Evolutionary conservation across 106 monocot genomes (phyloP).

Genomic region (Allium fistulosum): DNA sequence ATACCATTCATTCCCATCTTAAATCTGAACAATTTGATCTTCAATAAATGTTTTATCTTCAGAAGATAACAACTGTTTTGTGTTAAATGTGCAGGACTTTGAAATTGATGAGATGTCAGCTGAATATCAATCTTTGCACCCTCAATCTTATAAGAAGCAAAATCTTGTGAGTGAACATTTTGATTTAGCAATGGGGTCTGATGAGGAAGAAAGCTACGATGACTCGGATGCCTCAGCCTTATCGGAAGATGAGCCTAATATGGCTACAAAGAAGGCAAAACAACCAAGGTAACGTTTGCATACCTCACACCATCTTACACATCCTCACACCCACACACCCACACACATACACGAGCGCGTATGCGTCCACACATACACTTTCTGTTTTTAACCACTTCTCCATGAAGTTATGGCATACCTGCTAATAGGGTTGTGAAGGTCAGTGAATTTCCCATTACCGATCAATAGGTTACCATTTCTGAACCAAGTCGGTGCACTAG

Average conservation of each 20-base stretch:
- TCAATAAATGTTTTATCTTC: neutral
- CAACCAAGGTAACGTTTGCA: slow-evolving; percentile 41
- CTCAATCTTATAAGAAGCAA: slow-evolving; percentile 40
- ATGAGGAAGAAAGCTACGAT: slow-evolving; percentile 17
- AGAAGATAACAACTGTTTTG: no score
- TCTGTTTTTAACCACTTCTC: no score
- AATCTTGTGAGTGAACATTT: slow-evolving; percentile 68
- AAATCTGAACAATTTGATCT: neutral
- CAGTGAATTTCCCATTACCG: no score
- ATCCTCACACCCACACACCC: no score
- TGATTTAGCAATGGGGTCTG: slow-evolving; percentile 39
- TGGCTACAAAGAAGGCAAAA: slow-evolving; percentile 22
- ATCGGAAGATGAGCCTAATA: slow-evolving; percentile 31
- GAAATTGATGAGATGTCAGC: slow-evolving; percentile 70
- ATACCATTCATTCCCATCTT: no score
- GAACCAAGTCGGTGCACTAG: no score
- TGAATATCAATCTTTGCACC: slow-evolving; percentile 74
- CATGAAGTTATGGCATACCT: no score
- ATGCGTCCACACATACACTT: no score
- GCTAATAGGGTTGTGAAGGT: no score
- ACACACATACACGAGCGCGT: no score
- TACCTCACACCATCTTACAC: neutral
- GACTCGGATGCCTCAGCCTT: slow-evolving; percentile 33
- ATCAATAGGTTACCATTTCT: no score
- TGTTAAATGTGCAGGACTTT: slow-evolving; percentile 42